Conservation (phyloP, 768 basidiomycete genomes). For the Boletus rubroflammeus region DNA sequence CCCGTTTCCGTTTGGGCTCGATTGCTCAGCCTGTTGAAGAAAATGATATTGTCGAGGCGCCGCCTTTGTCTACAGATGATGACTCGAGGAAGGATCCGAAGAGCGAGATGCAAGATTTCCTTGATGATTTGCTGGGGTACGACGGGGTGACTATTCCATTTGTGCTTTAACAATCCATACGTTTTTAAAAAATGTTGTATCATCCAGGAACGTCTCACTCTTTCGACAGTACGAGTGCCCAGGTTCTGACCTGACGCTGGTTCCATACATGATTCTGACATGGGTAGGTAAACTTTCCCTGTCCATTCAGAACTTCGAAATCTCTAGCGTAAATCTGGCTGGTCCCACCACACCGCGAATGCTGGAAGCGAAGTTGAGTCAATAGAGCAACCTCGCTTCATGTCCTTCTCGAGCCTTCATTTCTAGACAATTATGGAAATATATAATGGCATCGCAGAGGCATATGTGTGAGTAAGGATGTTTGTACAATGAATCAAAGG, state of each 20-base stretch:
- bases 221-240: background rate
- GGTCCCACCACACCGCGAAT: background rate
- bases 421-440: background rate
- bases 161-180: background rate
- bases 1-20: background rate
- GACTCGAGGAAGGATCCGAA: conserved; percentile 40
- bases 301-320: background rate
- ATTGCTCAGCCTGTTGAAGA: conserved; percentile 21
- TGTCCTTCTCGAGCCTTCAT: background rate
- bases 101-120: conserved; percentile 64
- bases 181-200: background rate
- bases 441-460: conserved; percentile 11
- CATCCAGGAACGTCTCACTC: background rate
- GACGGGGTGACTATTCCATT: background rate
- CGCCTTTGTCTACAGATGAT: conserved; percentile 46
- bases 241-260: background rate
- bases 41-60: conserved; percentile 42
- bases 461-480: background rate
- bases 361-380: background rate
- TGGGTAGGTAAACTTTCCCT: background rate
- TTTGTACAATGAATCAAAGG: background rate
- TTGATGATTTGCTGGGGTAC: conserved; percentile 61
- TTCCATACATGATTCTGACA: background rate
- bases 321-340: background rate
- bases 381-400: background rate